phyloP scores from a whole-genome alignment of 148 eudicot genomes.

The Agrostemma githago region DNA sequence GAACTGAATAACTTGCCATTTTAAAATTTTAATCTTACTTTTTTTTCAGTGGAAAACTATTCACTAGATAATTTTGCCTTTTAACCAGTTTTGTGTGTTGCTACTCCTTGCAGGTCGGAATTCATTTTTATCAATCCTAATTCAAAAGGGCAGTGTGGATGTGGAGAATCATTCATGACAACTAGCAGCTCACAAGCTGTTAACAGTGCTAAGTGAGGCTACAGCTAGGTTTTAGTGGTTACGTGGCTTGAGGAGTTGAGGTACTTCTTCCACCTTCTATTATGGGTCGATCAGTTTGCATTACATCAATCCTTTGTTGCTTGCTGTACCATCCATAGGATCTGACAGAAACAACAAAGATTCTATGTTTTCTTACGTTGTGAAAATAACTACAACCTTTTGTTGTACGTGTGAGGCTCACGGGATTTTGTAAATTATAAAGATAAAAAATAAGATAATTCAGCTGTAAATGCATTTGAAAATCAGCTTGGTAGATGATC shows the following conservation, averaged over 20 bases:
- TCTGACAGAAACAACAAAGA: neutral
- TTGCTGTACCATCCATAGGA: neutral
- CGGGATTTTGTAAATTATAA: neutral
- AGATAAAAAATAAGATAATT: neutral
- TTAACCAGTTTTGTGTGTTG: neutral
- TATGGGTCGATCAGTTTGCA: neutral
- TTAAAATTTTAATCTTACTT: neutral
- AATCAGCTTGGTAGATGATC: neutral
- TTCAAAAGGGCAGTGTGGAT: conserved; percentile 73
- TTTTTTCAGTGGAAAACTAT: too few species aligned
- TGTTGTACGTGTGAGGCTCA: conserved; percentile 3
- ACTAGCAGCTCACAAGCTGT: conserved; percentile 31
- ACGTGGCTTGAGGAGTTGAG: conserved; percentile 2
- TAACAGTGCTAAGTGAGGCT: conserved; percentile 27
- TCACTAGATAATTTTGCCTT: too few species aligned
- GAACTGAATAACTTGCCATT: neutral
- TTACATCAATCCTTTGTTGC: neutral
- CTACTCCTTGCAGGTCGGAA: conserved; percentile 43
- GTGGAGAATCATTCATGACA: conserved; percentile 78
- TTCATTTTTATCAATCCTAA: conserved; percentile 72
- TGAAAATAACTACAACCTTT: neutral
- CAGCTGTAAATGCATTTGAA: neutral
- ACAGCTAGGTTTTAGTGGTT: neutral
- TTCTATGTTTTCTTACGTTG: neutral
- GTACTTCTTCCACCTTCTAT: conserved; percentile 4